Conservation (phyloP, 495 filamentous ascomycete genomes). For the Sphaerosporella brunnea region DNA sequence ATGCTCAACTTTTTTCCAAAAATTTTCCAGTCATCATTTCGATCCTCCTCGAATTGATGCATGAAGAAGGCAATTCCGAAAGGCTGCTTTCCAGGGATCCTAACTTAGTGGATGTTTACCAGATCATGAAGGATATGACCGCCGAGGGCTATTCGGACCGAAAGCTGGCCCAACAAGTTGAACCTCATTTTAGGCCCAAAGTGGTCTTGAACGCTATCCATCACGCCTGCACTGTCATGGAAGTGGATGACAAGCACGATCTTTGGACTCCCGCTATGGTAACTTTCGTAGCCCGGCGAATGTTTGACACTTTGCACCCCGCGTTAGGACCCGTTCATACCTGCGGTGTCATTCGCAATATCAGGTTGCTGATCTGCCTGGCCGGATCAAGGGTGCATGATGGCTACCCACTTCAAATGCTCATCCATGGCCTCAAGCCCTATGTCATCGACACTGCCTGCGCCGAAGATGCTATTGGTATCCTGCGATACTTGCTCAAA, state of each 20-base stretch:
- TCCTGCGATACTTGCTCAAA: constrained; percentile 68
- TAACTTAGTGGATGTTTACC: constrained; percentile 38
- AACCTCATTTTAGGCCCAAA: constrained; percentile 67
- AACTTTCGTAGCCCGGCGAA: constrained; percentile 53
- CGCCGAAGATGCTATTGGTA: constrained; percentile 77
- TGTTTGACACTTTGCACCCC: constrained; percentile 68
- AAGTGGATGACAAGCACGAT: constrained; percentile 37
- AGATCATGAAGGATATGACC: constrained; percentile 49
- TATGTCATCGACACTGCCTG: constrained; percentile 69
- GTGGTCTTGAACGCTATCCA: constrained; percentile 55
- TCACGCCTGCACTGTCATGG: constrained; percentile 53
- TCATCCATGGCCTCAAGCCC: constrained; percentile 59
- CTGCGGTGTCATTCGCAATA: constrained; percentile 69
- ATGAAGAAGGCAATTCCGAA: constrained; percentile 55
- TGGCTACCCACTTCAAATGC: constrained; percentile 83
- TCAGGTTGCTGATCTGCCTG: constrained; percentile 63
- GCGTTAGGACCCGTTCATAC: constrained; percentile 73
- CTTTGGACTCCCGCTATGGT: constrained; percentile 66
- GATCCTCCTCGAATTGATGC: constrained; percentile 47
- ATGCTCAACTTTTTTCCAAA: constrained; percentile 39
- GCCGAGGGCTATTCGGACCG: constrained; percentile 41
- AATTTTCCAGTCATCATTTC: constrained; percentile 63
- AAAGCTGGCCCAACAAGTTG: constrained; percentile 52
- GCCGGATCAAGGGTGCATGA: constrained; percentile 50
- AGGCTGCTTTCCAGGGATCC: constrained; percentile 50